Evolutionary conservation across 2,329 filamentous ascomycete species (phyloP), one percentile per base, ranked within the genome.

Genomic region (Alternaria infectoria): DNA sequence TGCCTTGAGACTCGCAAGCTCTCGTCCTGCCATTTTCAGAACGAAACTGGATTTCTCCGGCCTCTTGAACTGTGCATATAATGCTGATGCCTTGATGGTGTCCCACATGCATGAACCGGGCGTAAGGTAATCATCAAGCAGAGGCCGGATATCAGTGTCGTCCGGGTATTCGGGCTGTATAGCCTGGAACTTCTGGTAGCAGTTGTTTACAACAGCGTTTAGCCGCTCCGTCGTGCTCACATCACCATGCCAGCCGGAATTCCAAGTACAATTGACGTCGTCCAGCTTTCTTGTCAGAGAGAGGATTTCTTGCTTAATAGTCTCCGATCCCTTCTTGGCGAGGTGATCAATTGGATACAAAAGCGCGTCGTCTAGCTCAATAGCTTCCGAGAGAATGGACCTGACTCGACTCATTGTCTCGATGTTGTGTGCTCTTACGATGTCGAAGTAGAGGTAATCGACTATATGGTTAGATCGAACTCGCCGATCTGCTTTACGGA

Each of bases 381-480:
- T 52, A 12, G 57, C 65, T 3, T 73, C 66, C 0, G 75, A 57
- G 7, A 82, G 60, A 6, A 40, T 47, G 0, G 72, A 51, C 4
- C 74, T 57, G 11, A 84, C 72, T 2, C 63, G 55, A 0, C 58
- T 51, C 9, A 78, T 63, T 0, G 78, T 78, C 15, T 74, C 69
- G 1, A 73, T 62, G n/a, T 82, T 76, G 21, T 80, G 79, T 2
- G 59, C 76, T 12, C 83, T 75, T 0, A 87, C 85, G 2, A 89
- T 80, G 0, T 76, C 65, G 17, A 88, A 90, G 65, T 86, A 89
- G 8, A 93, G 79, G 40, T 84, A 83, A 71, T 93, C 90, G 6
- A 91, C 82, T 4, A 92, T 86, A 59, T 91, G 87, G 1, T 71
- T 51, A 2, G 28, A 13, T 1, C 77, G 75, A 28, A 66, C 36